Conservation (phyloP, 495 filamentous ascomycete species). For the Rostrohypoxylon terebratum region DNA sequence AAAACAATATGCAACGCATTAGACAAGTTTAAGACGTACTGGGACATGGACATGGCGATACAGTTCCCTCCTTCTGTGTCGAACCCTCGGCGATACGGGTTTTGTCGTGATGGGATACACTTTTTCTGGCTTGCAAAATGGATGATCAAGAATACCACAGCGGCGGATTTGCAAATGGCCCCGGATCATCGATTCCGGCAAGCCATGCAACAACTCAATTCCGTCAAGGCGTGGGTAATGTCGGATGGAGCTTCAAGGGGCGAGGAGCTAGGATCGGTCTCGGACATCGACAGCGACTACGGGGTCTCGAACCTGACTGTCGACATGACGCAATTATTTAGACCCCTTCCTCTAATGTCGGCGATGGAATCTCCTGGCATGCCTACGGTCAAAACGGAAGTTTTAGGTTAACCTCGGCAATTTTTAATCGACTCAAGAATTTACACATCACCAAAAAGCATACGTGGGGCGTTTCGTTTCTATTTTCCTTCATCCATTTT, state of each 20-base stretch:
- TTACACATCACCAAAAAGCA: conserved; percentile 39
- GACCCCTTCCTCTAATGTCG: conserved; percentile 53
- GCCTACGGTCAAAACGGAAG: conserved; percentile 49
- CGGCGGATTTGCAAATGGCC: conserved; percentile 59
- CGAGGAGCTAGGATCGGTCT: conserved; percentile 68
- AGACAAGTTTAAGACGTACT: conserved; percentile 73
- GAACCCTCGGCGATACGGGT: conserved; percentile 66
- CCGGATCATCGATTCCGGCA: conserved; percentile 68
- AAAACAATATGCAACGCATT: conserved; percentile 59
- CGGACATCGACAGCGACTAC: conserved; percentile 69
- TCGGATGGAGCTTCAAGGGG: conserved; percentile 64
- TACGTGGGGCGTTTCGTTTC: conserved; percentile 39
- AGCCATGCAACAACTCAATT: conserved; percentile 68
- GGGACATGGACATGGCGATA: conserved; percentile 71
- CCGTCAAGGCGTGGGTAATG: conserved; percentile 66
- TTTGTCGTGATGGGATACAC: conserved; percentile 72
- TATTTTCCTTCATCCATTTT: conserved; percentile 29
- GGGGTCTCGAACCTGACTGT: conserved; percentile 69
- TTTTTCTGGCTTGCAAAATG: conserved; percentile 73
- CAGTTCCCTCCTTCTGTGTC: conserved; percentile 68
- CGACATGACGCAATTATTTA: conserved; percentile 75
- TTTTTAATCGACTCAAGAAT: conserved; percentile 27
- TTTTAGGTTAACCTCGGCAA: conserved; percentile 34
- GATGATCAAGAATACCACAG: conserved; percentile 61
- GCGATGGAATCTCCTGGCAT: conserved; percentile 50